Evolutionary conservation across 1,284 basidiomycete species (phyloP), one percentile per base, ranked within the genome.

Genomic region (Puccinia novopanici): DNA sequence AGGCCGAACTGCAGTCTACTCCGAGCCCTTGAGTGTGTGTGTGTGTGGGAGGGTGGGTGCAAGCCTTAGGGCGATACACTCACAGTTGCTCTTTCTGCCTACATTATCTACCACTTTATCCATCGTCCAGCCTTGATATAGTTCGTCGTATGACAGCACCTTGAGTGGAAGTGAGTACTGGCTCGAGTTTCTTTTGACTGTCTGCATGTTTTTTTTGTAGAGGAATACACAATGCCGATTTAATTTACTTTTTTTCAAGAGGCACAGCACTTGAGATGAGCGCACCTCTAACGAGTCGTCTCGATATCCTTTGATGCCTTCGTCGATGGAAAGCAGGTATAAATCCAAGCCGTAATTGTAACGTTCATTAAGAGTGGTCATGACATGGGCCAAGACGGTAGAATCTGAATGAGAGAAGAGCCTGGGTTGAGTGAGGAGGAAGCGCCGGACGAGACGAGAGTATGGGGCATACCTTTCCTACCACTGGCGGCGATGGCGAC

Each of bases 401-500:
- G 96, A 99, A 86, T 99, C 96, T 97, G 84, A 52, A 52, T 72
- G 24, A 70, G 52, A 24, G 34, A 50, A n/a, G n/a, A n/a, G n/a
- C n/a, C 10, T 3, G 59, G 67, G 17, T 27, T n/a, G 2, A 6
- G 12, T 45, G 24, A 68, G 30, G 42, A 30, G 40, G 34, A 22
- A 63, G 30, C n/a, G n/a, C n/a, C 50, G 40, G 45, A 4, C 10
- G 45, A 59, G 54, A 42, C 40, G 22, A 22, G n/a, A n/a, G 22
- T 27, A 6, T n/a, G 84, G 86, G 70, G 22, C 9, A 24, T 75
- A 93, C 95, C 95, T 89, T 99, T 99, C 63, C 96, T 97, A 78
- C 96, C 96, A 75, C 94, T 97, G 75, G 97, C 96, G 65, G 96
- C 96, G 82, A 99, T 99, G 34, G 96, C 97, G 52, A 99, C 95